Conservation (phyloP, 192 early-diverging fungal species). For the Coemansia sp. region DNA sequence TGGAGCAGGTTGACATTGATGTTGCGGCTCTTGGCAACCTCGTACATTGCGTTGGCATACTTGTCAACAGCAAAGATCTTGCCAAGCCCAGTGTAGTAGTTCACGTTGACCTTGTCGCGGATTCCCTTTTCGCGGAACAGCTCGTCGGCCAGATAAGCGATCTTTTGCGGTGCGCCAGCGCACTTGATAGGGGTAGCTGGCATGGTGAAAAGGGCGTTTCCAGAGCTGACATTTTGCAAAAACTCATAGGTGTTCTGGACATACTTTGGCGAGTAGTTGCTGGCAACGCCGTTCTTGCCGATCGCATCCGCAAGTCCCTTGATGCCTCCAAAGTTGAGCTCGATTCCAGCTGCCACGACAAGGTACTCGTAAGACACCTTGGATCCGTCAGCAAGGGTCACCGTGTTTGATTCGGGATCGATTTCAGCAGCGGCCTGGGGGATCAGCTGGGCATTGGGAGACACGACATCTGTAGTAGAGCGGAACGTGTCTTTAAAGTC, state of each 20-base stretch:
- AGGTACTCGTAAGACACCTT: constrained; percentile 65
- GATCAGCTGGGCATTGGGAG: constrained; percentile 75
- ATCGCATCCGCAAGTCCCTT: constrained; percentile 71
- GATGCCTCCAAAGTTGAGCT: constrained; percentile 74
- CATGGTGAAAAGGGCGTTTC: constrained; percentile 82
- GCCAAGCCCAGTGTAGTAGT: constrained; percentile 77
- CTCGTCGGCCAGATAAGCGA: constrained; percentile 85
- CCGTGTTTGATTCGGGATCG: constrained; percentile 67
- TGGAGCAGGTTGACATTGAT: constrained; percentile 70
- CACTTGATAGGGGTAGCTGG: constrained; percentile 86
- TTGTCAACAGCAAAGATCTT: constrained; percentile 88
- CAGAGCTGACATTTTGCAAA: constrained; percentile 58
- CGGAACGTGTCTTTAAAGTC: constrained; percentile 65
- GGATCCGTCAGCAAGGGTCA: constrained; percentile 66
- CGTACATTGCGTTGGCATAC: constrained; percentile 71
- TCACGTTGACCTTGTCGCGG: constrained; percentile 65
- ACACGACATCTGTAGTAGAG: constrained; percentile 69
- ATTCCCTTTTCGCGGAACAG: constrained; percentile 68
- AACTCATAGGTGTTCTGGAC: constrained; percentile 76
- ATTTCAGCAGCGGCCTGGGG: constrained; percentile 68
- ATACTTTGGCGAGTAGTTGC: constrained; percentile 75
- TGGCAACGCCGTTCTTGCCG: constrained; percentile 79
- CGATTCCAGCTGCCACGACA: constrained; percentile 76
- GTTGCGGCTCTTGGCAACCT: constrained; percentile 65
- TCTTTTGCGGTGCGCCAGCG: constrained; percentile 87